Percentiles rank a stretch among this genome's conserved stretches.
These are phyloP conservation scores for Dipteronia dyeriana DNA, from an alignment of 345 rosid species.

Conservation along the genomic window DNA sequence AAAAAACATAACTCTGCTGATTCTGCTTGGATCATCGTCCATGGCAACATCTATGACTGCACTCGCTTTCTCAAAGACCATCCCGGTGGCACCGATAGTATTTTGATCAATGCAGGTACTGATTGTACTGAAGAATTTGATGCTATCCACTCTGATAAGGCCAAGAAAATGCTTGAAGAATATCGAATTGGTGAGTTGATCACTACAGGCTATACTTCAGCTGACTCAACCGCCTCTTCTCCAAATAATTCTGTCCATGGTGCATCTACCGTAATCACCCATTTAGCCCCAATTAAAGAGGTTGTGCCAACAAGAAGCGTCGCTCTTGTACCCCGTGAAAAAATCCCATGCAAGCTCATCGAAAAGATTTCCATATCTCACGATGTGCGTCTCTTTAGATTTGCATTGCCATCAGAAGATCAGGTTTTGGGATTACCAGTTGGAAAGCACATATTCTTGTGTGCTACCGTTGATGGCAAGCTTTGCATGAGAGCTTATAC, in stretches of 20 bases:
- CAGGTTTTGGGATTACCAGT: slow-evolving; percentile 73
- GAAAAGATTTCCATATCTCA: slow-evolving; percentile 71
- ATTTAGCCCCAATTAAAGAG: slow-evolving; percentile 73
- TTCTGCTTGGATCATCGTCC: slow-evolving; percentile 92
- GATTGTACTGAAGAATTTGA: slow-evolving; percentile 97
- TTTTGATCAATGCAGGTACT: slow-evolving; percentile 83
- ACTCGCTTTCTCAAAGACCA: slow-evolving; percentile 88
- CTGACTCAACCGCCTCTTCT: slow-evolving; percentile 57
- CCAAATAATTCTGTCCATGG: slow-evolving; percentile 77
- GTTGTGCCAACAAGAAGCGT: slow-evolving; percentile 33
- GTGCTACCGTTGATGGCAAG: slow-evolving; percentile 65
- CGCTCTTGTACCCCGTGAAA: slow-evolving; percentile 82
- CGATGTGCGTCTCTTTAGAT: slow-evolving; percentile 63
- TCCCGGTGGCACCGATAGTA: slow-evolving; percentile 88
- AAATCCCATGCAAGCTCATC: slow-evolving; percentile 73
- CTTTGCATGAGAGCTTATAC: slow-evolving; percentile 90
- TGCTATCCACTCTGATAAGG: slow-evolving; percentile 92
- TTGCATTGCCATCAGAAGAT: slow-evolving; percentile 72
- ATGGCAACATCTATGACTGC: slow-evolving; percentile 90
- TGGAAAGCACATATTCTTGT: slow-evolving; percentile 84
- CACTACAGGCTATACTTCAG: slow-evolving; percentile 52
- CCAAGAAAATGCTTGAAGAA: slow-evolving; percentile 74
- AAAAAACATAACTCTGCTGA: slow-evolving; percentile 65
- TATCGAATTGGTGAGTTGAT: slow-evolving; percentile 79
- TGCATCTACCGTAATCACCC: slow-evolving; percentile 30